A percentile compares a stretch with the other conserved stretches of the same genome.
Conservation (phyloP, 257 asterid genomes). For the Fraxinus anomala region DNA sequence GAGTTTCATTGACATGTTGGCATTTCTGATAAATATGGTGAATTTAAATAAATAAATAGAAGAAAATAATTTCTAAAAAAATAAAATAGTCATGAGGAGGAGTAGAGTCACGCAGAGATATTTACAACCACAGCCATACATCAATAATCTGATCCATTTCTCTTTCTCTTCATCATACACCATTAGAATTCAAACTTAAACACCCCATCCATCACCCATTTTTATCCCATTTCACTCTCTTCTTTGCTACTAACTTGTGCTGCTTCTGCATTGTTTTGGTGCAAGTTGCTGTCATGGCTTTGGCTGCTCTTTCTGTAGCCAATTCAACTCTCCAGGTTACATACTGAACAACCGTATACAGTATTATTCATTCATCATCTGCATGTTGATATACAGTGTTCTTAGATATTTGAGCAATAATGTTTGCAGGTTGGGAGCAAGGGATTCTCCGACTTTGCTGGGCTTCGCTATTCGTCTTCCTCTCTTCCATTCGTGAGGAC, state of each 20-base stretch:
- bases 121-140: conserved; percentile 67
- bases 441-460: conserved; percentile 80
- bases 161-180: conserved; percentile 27
- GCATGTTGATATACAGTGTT: background rate
- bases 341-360: background rate
- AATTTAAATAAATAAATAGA: background rate
- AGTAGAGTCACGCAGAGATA: conserved; percentile 14
- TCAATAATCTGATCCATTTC: conserved; percentile 70
- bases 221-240: conserved; percentile 19
- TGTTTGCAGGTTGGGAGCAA: conserved; percentile 71
- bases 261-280: conserved; percentile 30
- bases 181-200: conserved; percentile 28
- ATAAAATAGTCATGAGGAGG: background rate
- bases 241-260: conserved; percentile 16
- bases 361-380: background rate
- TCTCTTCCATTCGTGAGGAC: conserved; percentile 59
- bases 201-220: conserved; percentile 33
- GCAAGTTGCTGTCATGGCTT: conserved; percentile 52
- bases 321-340: conserved; percentile 77
- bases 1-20: conserved; percentile 29
- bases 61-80: too few species aligned
- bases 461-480: conserved; percentile 71
- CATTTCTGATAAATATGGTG: conserved; percentile 18
- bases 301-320: conserved; percentile 76
- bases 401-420: background rate